A percentile compares a stretch with the other conserved stretches of the same genome.
These are phyloP conservation scores for Amoebophrya sp. DNA, from an alignment of 169 alveolate species.

Conservation along the genomic window DNA sequence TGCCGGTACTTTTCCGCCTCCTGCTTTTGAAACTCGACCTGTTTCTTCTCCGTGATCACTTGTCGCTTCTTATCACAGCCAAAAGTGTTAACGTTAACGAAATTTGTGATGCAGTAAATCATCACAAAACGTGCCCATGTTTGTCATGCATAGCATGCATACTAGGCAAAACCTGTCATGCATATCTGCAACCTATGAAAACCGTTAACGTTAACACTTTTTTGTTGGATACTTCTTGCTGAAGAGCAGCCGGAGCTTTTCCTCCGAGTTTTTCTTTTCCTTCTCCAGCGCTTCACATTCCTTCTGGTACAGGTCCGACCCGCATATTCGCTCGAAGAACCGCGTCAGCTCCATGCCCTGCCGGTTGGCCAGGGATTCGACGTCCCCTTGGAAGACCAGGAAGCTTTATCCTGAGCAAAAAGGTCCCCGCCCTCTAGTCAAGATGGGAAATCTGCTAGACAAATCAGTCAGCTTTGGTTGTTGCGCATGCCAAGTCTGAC, in stretches of 20 bases:
- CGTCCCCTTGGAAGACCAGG: neutral
- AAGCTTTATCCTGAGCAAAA: neutral
- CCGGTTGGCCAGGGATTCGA: neutral
- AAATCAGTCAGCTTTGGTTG: too few species aligned
- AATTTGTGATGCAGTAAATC: too few species aligned
- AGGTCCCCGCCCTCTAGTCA: neutral
- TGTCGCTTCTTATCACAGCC: neutral
- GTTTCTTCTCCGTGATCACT: neutral
- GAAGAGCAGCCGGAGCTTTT: neutral
- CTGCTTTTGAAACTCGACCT: neutral
- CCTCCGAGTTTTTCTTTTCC: neutral
- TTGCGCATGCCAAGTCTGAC: too few species aligned
- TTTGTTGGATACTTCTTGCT: too few species aligned
- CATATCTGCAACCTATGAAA: too few species aligned
- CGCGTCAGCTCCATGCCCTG: neutral
- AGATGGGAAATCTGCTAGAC: neutral
- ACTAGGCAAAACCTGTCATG: too few species aligned
- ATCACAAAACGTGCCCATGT: too few species aligned
- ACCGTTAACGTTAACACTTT: too few species aligned
- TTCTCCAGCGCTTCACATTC: neutral
- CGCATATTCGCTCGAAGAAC: neutral
- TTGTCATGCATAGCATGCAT: too few species aligned
- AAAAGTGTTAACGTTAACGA: too few species aligned
- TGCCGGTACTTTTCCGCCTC: conserved; percentile 16
- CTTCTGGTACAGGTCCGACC: neutral